Evolutionary conservation across 2,329 filamentous ascomycete genomes (phyloP), one percentile per base, ranked within the genome.

Genomic region (Chrysoporthe austroafricana): DNA sequence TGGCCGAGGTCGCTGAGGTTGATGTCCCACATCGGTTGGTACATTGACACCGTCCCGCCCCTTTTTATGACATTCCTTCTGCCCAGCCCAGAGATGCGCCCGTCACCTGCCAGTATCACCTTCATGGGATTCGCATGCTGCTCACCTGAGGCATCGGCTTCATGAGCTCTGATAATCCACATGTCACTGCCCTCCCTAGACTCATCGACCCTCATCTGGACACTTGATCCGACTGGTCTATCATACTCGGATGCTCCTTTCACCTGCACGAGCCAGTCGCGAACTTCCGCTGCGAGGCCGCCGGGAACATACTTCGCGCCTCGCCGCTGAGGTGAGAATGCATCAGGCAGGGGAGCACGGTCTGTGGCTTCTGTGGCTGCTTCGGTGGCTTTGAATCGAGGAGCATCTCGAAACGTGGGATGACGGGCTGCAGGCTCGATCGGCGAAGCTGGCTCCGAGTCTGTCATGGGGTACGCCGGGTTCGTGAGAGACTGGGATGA

Each of bases 191-290:
- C 71, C 5, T 60, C 66, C 8, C 69, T 67, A 16, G 76, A 71
- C 16, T 75, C 73, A 1, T 74, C 72, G 13, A 77, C 73, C 7
- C 64, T 62, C 9, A 77, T 66, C 48, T 62, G 66, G 42, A 68
- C 61, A 43, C 42, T 60, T 34, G 66, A 57, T 2, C 63, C 63
- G 18, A 62, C 59, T 65, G 65, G 65, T 14, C 62, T 63, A n/a
- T 66, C 62, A 14, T 69, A 70, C 32, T 73, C 72, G 18, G 70
- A 70, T 18, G 72, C 73, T 0, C 77, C 76, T 69, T 82, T 81
- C 52, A 80, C 76, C 61, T 80, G 79, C 50, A 83, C 76, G 43
- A 83, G 77, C 81, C 81, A 83, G 73, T 80, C 78, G 7, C 81
- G 77, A 9, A 83, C 72, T 66, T 79, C 77, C 2, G 79, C 76